phyloP scores from a whole-genome alignment of 2,329 filamentous ascomycete genomes.

The Curvularia spicifera region DNA sequence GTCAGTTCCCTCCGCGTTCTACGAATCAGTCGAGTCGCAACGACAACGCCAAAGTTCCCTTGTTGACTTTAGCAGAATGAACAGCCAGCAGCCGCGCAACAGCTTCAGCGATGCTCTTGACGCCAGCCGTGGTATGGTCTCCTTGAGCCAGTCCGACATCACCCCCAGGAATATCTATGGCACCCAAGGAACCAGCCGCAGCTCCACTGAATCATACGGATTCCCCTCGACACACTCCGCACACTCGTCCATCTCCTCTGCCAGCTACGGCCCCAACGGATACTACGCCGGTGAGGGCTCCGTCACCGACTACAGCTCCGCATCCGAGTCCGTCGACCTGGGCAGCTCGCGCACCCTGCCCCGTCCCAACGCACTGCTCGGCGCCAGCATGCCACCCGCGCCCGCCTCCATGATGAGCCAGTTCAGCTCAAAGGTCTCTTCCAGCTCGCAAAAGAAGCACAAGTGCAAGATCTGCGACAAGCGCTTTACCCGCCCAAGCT shows the following conservation, averaged over 20 bases:
- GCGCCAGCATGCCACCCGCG: slow-evolving; percentile 72
- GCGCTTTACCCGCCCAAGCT: slow-evolving; percentile 92
- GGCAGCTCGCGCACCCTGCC: slow-evolving; percentile 83
- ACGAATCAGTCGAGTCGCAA: slow-evolving; percentile 55
- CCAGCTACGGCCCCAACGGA: slow-evolving; percentile 79
- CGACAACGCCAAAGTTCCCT: slow-evolving; percentile 65
- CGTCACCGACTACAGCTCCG: slow-evolving; percentile 91
- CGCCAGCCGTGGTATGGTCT: slow-evolving; percentile 91
- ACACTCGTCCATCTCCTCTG: slow-evolving; percentile 87
- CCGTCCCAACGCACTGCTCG: slow-evolving; percentile 71
- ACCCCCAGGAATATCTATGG: slow-evolving; percentile 85
- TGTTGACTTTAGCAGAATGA: slow-evolving; percentile 70
- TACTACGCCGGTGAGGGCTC: slow-evolving; percentile 81
- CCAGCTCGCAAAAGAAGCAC: slow-evolving; percentile 98
- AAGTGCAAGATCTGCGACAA: slow-evolving; percentile 99
- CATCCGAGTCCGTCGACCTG: slow-evolving; percentile 82
- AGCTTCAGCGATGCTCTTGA: slow-evolving; percentile 90
- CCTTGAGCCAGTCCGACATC: slow-evolving; percentile 83
- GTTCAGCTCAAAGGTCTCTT: slow-evolving; percentile 95
- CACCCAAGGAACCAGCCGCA: slow-evolving; percentile 65
- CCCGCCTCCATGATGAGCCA: slow-evolving; percentile 98
- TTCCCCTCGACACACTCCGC: slow-evolving; percentile 86
- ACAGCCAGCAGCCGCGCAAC: slow-evolving; percentile 63
- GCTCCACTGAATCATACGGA: slow-evolving; percentile 84
- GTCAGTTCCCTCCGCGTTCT: slow-evolving; percentile 70